These are phyloP conservation scores for Boletus rubroflammeus DNA, from an alignment of 768 basidiomycete species.

Conservation along the genomic window DNA sequence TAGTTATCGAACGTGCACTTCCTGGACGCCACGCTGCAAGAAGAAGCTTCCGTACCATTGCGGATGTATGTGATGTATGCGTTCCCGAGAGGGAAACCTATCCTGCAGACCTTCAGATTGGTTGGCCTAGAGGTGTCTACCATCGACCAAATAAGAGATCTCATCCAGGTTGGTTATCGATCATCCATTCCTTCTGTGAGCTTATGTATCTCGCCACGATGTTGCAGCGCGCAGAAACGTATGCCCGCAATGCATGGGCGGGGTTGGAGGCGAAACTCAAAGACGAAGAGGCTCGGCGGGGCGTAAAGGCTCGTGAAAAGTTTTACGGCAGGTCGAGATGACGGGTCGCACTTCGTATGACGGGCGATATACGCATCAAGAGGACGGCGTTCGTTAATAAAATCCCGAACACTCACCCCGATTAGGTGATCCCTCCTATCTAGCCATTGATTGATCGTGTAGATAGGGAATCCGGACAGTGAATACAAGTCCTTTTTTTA, in stretches of 20 bases:
- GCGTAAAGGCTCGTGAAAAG: conserved; percentile 54
- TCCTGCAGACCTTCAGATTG: conserved; percentile 60
- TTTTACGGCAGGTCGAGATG: conserved; percentile 35
- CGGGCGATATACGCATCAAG: too few relatives aligned
- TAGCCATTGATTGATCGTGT: too few relatives aligned
- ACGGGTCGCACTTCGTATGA: too few relatives aligned
- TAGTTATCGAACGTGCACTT: conserved; percentile 61
- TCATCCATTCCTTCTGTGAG: neutral
- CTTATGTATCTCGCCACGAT: conserved; percentile 43
- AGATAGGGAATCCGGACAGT: too few relatives aligned
- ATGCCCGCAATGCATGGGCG: conserved; percentile 53
- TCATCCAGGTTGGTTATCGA: conserved; percentile 48
- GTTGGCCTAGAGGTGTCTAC: conserved; percentile 61
- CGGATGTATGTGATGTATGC: conserved; percentile 64
- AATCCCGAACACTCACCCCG: too few relatives aligned
- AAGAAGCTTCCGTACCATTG: conserved; percentile 65
- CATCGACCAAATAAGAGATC: conserved; percentile 42
- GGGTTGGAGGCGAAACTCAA: conserved; percentile 62
- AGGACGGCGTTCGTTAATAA: too few relatives aligned
- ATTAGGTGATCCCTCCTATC: too few relatives aligned
- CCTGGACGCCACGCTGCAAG: conserved; percentile 68
- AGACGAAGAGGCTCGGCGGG: conserved; percentile 59
- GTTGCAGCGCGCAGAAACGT: conserved; percentile 61
- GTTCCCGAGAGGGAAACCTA: conserved; percentile 42
- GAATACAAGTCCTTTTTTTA: too few relatives aligned